These are phyloP conservation scores for Neohortaea acidophila DNA, from an alignment of 495 filamentous ascomycete species.

Conservation along the genomic window DNA sequence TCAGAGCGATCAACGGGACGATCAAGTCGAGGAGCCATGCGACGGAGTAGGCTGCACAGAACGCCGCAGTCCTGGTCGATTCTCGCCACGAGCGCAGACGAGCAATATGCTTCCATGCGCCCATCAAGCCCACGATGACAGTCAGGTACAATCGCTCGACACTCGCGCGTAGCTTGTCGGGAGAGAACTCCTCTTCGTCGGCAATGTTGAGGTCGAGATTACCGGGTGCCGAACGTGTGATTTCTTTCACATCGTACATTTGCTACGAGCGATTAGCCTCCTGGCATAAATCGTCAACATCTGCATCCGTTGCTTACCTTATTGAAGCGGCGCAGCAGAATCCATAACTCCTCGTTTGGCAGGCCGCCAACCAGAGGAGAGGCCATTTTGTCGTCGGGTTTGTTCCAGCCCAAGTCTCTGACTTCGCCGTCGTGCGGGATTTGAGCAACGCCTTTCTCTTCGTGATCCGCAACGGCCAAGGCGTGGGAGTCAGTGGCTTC, in stretches of 20 bases:
- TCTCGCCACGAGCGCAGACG: slow-evolving; percentile 72
- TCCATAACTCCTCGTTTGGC: slow-evolving; percentile 73
- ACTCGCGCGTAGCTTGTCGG: slow-evolving; percentile 67
- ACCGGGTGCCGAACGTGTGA: slow-evolving; percentile 34
- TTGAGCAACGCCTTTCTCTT: slow-evolving; percentile 37
- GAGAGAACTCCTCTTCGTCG: slow-evolving; percentile 71
- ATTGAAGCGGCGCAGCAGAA: slow-evolving; percentile 66
- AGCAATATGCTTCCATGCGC: slow-evolving; percentile 55
- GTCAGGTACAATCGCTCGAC: slow-evolving; percentile 80
- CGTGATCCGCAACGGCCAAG: slow-evolving; percentile 22
- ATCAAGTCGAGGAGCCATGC: slow-evolving; percentile 69
- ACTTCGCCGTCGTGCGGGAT: slow-evolving; percentile 35
- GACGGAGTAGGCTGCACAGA: slow-evolving; percentile 50
- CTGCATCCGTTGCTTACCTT: slow-evolving; percentile 37
- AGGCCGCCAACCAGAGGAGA: slow-evolving; percentile 54
- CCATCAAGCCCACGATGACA: slow-evolving; percentile 51
- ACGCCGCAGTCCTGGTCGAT: slow-evolving; percentile 47
- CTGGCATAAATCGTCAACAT: not conserved
- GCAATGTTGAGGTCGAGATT: slow-evolving; percentile 69
- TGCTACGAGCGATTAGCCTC: slow-evolving; percentile 36
- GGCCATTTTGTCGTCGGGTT: slow-evolving; percentile 40
- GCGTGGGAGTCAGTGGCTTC: slow-evolving; percentile 26
- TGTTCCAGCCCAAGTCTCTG: slow-evolving; percentile 60
- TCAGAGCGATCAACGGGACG: slow-evolving; percentile 40
- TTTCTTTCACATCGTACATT: slow-evolving; percentile 75